phyloP scores from a whole-genome alignment of 371 early-diverging fungal genomes.

The Rhizomucor pusillus region DNA sequence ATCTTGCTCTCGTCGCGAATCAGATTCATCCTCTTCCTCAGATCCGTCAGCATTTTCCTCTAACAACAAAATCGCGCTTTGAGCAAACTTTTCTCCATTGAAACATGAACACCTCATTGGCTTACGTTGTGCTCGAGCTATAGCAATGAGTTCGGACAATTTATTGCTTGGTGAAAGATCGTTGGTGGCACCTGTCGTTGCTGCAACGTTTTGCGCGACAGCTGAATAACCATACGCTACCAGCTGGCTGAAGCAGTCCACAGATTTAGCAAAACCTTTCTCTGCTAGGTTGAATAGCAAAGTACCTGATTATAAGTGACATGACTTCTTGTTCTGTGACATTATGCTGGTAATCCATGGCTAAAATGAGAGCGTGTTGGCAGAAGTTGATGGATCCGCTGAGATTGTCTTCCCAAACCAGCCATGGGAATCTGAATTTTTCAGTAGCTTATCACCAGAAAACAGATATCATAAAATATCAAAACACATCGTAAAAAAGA shows the following conservation, averaged over 20 bases:
- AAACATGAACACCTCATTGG: no score
- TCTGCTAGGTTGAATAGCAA: background rate
- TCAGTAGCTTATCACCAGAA: no score
- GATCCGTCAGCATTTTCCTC: slow-evolving; percentile 22
- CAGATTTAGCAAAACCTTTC: background rate
- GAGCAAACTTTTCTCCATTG: no score
- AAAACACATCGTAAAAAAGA: no score
- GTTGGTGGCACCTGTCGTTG: slow-evolving; percentile 51
- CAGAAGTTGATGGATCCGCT: no score
- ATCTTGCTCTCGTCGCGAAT: slow-evolving; percentile 22
- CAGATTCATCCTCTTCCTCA: slow-evolving; percentile 29
- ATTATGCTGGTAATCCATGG: slow-evolving; percentile 3
- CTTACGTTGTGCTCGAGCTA: slow-evolving; percentile 19
- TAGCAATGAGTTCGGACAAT: slow-evolving; percentile 51
- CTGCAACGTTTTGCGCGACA: slow-evolving; percentile 59
- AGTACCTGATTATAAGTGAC: slow-evolving; percentile 55
- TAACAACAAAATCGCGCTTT: no score
- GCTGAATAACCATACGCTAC: slow-evolving; percentile 63
- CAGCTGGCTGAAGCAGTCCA: slow-evolving; percentile 48
- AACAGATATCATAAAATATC: no score
- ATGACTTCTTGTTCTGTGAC: slow-evolving; percentile 49
- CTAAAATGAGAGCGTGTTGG: no score
- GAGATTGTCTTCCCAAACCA: no score
- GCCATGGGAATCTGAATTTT: no score
- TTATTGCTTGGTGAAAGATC: slow-evolving; percentile 52